phyloP scores from a whole-genome alignment of 2,329 filamentous ascomycete species.

The Beauveria medogensis region DNA sequence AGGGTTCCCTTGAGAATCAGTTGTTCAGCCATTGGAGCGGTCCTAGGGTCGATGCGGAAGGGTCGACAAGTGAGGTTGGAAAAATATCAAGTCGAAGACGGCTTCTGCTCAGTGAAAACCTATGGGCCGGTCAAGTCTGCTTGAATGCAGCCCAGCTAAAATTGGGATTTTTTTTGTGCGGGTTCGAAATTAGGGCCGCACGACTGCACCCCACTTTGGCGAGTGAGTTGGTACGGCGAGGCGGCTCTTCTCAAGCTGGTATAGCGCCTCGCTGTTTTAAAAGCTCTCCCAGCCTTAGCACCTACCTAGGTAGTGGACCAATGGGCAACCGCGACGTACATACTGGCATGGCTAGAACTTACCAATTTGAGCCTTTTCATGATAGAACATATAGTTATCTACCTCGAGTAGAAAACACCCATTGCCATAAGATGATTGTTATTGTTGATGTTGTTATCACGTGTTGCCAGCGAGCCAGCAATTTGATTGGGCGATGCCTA shows the following conservation, averaged over 20 bases:
- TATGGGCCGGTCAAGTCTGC: conserved; percentile 9
- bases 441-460: no score
- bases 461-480: no score
- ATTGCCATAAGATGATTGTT: no score
- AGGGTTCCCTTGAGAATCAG: conserved; percentile 94
- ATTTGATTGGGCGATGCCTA: no score
- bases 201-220: conserved; percentile 8
- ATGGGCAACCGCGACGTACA: no score
- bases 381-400: no score
- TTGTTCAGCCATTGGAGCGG: conserved; percentile 74
- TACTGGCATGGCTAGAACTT: no score
- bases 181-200: conserved; percentile 14
- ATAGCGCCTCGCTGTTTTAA: conserved; percentile 3
- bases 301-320: not conserved
- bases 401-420: no score
- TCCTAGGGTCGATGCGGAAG: conserved; percentile 34
- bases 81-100: conserved; percentile 21
- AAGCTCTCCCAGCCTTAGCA: not conserved
- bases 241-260: not conserved
- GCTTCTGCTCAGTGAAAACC: conserved; percentile 11
- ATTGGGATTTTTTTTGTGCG: conserved; percentile 14
- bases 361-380: no score
- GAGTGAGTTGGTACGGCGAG: not conserved
- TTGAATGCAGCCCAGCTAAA: conserved; percentile 11
- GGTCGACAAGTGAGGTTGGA: conserved; percentile 26